A percentile compares a stretch with the other conserved stretches of the same genome.
Evolutionary conservation across 2,329 filamentous ascomycete genomes (phyloP).

Genomic region (Didymella glomerata): DNA sequence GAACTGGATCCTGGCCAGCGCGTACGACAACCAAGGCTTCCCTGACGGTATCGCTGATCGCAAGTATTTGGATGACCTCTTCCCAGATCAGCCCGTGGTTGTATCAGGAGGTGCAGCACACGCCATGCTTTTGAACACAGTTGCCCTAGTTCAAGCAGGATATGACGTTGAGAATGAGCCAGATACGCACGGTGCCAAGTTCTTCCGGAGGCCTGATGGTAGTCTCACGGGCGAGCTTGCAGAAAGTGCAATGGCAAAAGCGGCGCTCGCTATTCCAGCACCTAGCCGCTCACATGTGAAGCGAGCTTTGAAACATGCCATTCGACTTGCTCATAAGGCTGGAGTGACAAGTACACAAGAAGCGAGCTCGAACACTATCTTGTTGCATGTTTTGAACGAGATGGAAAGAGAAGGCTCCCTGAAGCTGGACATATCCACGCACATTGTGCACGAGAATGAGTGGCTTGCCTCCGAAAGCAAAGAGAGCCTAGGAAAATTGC

Average conservation of each 20-base stretch:
- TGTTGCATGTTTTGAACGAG: conserved; percentile 38
- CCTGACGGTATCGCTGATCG: conserved; percentile 26
- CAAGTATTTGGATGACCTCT: conserved; percentile 35
- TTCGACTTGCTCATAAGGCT: conserved; percentile 34
- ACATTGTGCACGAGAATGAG: conserved; percentile 26
- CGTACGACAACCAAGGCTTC: conserved; percentile 29
- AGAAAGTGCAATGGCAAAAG: conserved; percentile 37
- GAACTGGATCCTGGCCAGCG: conserved; percentile 35
- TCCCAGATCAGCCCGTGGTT: conserved; percentile 42
- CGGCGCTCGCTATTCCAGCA: conserved; percentile 29
- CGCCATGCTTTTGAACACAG: conserved; percentile 30
- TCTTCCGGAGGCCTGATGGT: conserved; percentile 35
- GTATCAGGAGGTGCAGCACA: conserved; percentile 43
- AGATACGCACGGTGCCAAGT: conserved; percentile 34
- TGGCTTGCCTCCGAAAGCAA: conserved; percentile 18
- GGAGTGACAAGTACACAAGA: conserved; percentile 48
- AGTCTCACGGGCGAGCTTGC: conserved; percentile 43
- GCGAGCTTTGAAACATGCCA: conserved; percentile 31
- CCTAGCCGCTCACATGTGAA: conserved; percentile 26
- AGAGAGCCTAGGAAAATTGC: conserved; percentile 20
- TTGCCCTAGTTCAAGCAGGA: conserved; percentile 26
- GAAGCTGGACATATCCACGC: conserved; percentile 33
- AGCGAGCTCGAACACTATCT: conserved; percentile 39
- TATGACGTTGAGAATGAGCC: conserved; percentile 34
- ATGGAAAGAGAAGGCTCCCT: conserved; percentile 36